Conservation (phyloP, 2,329 filamentous ascomycete genomes). For the Sporothrix schenckii region DNA sequence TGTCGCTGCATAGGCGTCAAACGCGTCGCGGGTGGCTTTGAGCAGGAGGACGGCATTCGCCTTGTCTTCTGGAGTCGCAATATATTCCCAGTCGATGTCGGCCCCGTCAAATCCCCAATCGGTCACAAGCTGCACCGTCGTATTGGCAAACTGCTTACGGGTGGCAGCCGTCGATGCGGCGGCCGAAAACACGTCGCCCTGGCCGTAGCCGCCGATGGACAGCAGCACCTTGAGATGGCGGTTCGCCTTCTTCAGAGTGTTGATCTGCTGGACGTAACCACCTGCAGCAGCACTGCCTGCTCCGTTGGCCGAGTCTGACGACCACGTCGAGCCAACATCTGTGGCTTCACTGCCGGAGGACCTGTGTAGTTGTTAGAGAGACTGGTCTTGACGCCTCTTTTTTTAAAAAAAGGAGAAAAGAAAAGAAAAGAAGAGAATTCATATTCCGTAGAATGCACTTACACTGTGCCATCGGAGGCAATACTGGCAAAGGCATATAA, state of each 20-base stretch:
- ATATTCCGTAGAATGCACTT: slow-evolving; percentile 28
- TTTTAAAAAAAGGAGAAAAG: slow-evolving; percentile 24
- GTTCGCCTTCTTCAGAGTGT: slow-evolving; percentile 73
- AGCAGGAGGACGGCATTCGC: slow-evolving; percentile 50
- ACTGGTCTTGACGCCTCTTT: too few species aligned
- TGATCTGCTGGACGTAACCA: slow-evolving; percentile 77
- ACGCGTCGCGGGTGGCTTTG: slow-evolving; percentile 47
- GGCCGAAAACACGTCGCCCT: slow-evolving; percentile 68
- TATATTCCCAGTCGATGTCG: slow-evolving; percentile 63
- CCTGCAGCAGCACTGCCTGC: slow-evolving; percentile 68
- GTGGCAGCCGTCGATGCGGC: slow-evolving; percentile 64
- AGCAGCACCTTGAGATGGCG: slow-evolving; percentile 77
- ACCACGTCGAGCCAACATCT: background rate
- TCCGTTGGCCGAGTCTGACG: slow-evolving; percentile 49
- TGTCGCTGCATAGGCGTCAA: slow-evolving; percentile 40
- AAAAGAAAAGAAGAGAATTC: background rate
- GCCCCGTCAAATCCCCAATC: slow-evolving; percentile 65
- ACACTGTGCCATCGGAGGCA: slow-evolving; percentile 51
- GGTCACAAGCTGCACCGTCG: slow-evolving; percentile 68
- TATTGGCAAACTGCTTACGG: slow-evolving; percentile 66
- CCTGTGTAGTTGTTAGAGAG: slow-evolving; percentile 29
- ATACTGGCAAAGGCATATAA: slow-evolving; percentile 63
- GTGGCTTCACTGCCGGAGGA: slow-evolving; percentile 1
- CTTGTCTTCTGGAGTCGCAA: slow-evolving; percentile 47
- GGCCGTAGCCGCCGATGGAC: slow-evolving; percentile 81